Base-by-base conservation (phyloP, 108 stramenopile species). In the Nitzschia sp. region DNA sequence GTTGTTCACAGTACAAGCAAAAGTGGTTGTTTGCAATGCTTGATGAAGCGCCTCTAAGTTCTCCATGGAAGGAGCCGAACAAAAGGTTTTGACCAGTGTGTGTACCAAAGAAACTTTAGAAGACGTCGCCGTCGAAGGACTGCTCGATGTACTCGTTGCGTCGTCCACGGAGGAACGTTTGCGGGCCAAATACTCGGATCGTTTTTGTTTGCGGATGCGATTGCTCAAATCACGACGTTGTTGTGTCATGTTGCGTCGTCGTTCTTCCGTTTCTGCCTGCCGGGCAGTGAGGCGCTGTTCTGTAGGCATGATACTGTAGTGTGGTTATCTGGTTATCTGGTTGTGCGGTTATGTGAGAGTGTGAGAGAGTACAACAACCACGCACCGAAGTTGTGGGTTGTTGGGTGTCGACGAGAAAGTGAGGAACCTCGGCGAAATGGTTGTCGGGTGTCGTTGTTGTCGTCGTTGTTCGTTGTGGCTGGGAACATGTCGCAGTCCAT, bases 131-230 rank as follows among this genome's bases (percentile, higher is more conserved):
- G 12, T 22, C 22, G 42, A 42, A 5, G 46, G 17, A 17, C n/a
- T 3, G 6, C 46, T 48, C n/a, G 20, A 26, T 19, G 38, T 19
- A 41, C 19, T 19, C 6, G 42, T 17, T 56, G 26, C 44, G 2
- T 21, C 20, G 2, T 12, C 17, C 25, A 10, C 17, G n/a, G 59
- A 70, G 38, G 41, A 19, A 14, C 73, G 57, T 42, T 70, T 76
- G 12, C 53, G 51, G 11, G 68, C 68, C 10, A 76, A 51, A 34
- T 76, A 76, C 21, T 57, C 52, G 39, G 68, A 69, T 44, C 61
- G 69, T 52, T 76, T 76, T 42, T 70, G 56, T 40, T 76, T 76
- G 29, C 75, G 68, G 38, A 76, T 69, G 29, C 63, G 41, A 11
- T 25, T 43, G 7, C 69, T 68, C 48, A 70, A 41, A 34, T 53